Evolutionary conservation across 2,329 filamentous ascomycete species (phyloP).

Genomic region (Diplodia sapinea): DNA sequence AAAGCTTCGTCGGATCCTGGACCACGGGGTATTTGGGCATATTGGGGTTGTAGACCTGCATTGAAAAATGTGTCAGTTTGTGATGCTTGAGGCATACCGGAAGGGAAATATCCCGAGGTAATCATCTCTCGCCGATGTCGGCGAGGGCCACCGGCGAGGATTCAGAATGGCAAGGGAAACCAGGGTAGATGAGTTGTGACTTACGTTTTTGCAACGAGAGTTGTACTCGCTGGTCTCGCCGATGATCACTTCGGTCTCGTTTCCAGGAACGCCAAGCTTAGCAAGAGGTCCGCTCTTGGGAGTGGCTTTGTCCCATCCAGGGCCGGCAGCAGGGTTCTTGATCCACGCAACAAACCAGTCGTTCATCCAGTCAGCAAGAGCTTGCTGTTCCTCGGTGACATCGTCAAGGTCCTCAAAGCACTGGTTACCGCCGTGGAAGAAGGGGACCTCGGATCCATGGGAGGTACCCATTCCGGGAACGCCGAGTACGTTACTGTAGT

Average conservation of each 20-base stretch:
- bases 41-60: slow-evolving; percentile 37
- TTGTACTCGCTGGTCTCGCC: slow-evolving; percentile 45
- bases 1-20: slow-evolving; percentile 30
- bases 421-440: slow-evolving; percentile 55
- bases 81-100: background rate
- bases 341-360: slow-evolving; percentile 54
- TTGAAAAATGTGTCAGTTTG: background rate
- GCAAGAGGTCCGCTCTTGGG: slow-evolving; percentile 42
- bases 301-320: slow-evolving; percentile 49
- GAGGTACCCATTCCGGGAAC: slow-evolving; percentile 40
- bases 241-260: slow-evolving; percentile 42
- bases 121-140: slow-evolving; percentile 5
- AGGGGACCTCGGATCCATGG: slow-evolving; percentile 53
- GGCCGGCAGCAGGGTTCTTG: slow-evolving; percentile 51
- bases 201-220: slow-evolving; percentile 43
- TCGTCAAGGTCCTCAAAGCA: slow-evolving; percentile 45
- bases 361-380: slow-evolving; percentile 51
- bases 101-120: background rate
- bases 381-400: slow-evolving; percentile 50
- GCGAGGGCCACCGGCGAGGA: background rate
- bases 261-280: slow-evolving; percentile 46
- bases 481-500: slow-evolving; percentile 50
- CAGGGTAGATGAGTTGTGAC: slow-evolving; percentile 6
- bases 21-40: slow-evolving; percentile 38
- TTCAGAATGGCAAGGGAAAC: background rate